Conservation (phyloP, 192 early-diverging fungal species). For the Coemansia sp. region DNA sequence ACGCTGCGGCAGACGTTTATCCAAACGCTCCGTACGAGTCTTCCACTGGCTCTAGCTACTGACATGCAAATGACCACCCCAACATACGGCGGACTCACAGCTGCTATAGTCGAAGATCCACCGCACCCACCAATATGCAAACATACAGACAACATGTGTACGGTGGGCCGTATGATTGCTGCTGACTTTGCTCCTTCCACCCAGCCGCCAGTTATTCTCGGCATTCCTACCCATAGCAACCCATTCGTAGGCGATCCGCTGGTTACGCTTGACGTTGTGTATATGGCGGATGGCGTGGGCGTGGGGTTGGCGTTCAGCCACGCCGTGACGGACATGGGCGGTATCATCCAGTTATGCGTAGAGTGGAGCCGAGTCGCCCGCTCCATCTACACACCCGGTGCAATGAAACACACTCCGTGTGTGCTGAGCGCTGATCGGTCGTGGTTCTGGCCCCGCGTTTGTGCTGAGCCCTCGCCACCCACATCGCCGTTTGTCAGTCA, state of each 20-base stretch:
- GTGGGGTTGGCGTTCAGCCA: conserved; percentile 20
- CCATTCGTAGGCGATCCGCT: conserved; percentile 30
- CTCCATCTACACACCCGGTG: neutral
- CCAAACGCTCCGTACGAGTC: conserved; percentile 11
- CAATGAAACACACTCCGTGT: neutral
- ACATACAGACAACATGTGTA: conserved; percentile 10
- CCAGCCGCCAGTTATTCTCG: conserved; percentile 16
- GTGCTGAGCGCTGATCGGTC: conserved; percentile 11
- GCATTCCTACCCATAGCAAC: neutral
- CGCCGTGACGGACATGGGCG: conserved; percentile 18
- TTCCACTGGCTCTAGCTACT: conserved; percentile 19
- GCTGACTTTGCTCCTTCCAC: conserved; percentile 9
- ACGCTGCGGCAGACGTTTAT: conserved; percentile 16
- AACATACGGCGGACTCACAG: conserved; percentile 8
- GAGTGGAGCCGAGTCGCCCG: conserved; percentile 20
- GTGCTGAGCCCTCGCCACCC: neutral
- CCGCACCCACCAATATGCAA: conserved; percentile 4
- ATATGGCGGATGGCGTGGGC: conserved; percentile 35
- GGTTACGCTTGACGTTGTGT: conserved; percentile 24
- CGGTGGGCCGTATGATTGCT: conserved; percentile 16
- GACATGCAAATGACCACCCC: conserved; percentile 3
- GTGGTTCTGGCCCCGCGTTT: conserved; percentile 13
- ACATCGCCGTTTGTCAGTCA: conserved; percentile 8
- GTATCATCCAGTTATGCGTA: neutral
- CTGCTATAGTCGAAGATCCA: neutral